These are phyloP conservation scores for Stephania japonica DNA, from an alignment of 164 flowering plant species.

Conservation along the genomic window DNA sequence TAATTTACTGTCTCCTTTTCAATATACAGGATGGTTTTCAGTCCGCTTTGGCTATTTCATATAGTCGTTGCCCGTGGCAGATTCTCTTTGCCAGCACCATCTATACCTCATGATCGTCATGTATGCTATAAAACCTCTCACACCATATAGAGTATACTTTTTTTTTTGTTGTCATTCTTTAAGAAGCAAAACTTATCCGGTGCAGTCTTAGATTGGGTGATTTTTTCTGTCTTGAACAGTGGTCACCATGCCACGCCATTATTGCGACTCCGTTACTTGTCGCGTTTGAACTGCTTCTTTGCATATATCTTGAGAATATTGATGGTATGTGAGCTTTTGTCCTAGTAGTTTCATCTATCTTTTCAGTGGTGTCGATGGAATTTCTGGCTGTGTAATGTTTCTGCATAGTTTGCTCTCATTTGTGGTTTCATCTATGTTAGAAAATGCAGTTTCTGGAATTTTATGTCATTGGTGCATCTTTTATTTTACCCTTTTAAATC, in stretches of 20 bases:
- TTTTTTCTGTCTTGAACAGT: slow-evolving; percentile 40
- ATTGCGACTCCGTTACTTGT: slow-evolving; percentile 82
- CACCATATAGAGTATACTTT: background rate
- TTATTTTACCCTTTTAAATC: background rate
- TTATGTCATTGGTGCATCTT: too few relatives aligned
- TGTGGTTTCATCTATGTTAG: background rate
- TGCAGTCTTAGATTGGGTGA: background rate
- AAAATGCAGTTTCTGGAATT: background rate
- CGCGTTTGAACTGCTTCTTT: slow-evolving; percentile 87
- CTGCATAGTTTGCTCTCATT: background rate
- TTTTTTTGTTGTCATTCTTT: slow-evolving; percentile 2
- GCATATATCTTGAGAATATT: slow-evolving; percentile 75
- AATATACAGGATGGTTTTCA: slow-evolving; percentile 62
- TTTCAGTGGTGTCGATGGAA: background rate
- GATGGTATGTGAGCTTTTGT: slow-evolving; percentile 39
- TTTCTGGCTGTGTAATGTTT: background rate
- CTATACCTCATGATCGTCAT: slow-evolving; percentile 80
- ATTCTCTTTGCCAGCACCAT: slow-evolving; percentile 91
- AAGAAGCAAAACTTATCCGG: background rate
- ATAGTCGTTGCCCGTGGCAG: slow-evolving; percentile 86
- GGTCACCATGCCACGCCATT: slow-evolving; percentile 97
- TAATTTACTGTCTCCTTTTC: background rate
- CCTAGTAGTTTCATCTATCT: background rate
- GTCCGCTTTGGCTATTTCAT: slow-evolving; percentile 86
- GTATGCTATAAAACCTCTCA: slow-evolving; percentile 31